These are phyloP conservation scores for Colletotrichum tofieldiae DNA, from an alignment of 2,329 filamentous ascomycete species.

Conservation along the genomic window DNA sequence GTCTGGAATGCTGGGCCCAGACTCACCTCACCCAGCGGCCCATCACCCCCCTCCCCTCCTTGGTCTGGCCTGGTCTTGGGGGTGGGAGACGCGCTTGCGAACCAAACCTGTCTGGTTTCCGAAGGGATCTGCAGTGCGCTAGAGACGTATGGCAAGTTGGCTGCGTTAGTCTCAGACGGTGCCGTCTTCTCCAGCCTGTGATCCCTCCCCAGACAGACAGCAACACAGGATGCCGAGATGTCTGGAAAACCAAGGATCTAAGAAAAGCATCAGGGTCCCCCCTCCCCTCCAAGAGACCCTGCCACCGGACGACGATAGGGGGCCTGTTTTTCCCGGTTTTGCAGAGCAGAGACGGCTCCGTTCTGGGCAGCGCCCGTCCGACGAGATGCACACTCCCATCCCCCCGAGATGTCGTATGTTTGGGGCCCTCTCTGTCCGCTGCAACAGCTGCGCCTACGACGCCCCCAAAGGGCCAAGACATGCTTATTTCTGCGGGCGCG, in stretches of 20 bases:
- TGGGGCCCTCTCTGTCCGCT: not conserved
- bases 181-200: not conserved
- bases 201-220: not conserved
- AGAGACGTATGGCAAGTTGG: not conserved
- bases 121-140: not conserved
- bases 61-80: not conserved
- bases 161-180: not conserved
- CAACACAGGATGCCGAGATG: not conserved
- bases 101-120: not conserved
- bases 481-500: not conserved
- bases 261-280: slow-evolving; percentile 19
- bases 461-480: not conserved
- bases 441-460: not conserved
- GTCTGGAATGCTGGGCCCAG: not conserved
- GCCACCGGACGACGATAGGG: not conserved
- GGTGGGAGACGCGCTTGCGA: not conserved
- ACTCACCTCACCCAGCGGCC: slow-evolving; percentile 37
- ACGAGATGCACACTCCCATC: slow-evolving; percentile 30
- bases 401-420: not conserved
- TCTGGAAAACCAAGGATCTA: slow-evolving; percentile 7
- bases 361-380: slow-evolving; percentile 6
- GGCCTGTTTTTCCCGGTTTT: not conserved
- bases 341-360: not conserved
- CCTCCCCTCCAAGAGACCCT: slow-evolving; percentile 3
- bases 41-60: not conserved